Evolutionary conservation across 2,329 filamentous ascomycete genomes (phyloP).

Genomic region (Aspergillus pseudoglaucus): DNA sequence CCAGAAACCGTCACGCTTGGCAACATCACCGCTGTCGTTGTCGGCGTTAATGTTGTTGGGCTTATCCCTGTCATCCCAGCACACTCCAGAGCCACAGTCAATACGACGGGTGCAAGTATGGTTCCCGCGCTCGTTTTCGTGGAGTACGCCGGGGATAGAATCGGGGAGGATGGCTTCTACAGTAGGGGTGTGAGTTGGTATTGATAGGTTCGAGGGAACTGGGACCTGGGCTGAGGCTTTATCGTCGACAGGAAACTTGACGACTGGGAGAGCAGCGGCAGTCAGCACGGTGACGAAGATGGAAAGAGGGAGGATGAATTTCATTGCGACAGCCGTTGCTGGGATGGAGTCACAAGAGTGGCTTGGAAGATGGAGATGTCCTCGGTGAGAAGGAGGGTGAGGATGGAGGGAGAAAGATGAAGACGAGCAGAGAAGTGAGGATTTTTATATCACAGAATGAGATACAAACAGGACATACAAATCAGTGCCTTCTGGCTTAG

Average conservation of each 20-base stretch:
- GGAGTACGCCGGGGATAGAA: too few species aligned
- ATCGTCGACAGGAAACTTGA: background rate
- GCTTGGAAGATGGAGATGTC: background rate
- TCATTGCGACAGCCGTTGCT: background rate
- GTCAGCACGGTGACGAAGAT: background rate
- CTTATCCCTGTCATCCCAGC: background rate
- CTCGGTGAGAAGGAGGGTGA: background rate
- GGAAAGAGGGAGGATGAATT: background rate
- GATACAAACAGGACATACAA: background rate
- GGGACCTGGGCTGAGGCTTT: background rate
- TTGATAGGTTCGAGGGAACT: background rate
- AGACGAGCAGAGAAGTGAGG: background rate
- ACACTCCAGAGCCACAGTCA: background rate
- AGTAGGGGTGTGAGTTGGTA: too few species aligned
- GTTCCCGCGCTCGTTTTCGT: too few species aligned
- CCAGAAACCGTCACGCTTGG: background rate
- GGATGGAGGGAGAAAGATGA: background rate
- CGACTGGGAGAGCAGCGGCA: background rate
- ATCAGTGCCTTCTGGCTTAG: background rate
- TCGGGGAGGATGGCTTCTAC: too few species aligned
- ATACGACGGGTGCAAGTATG: background rate
- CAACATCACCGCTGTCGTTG: background rate
- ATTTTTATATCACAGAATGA: background rate
- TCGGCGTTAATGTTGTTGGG: too few species aligned
- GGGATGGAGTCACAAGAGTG: background rate